Conservation (phyloP, 495 filamentous ascomycete species). For the Articulospora tetracladia region DNA sequence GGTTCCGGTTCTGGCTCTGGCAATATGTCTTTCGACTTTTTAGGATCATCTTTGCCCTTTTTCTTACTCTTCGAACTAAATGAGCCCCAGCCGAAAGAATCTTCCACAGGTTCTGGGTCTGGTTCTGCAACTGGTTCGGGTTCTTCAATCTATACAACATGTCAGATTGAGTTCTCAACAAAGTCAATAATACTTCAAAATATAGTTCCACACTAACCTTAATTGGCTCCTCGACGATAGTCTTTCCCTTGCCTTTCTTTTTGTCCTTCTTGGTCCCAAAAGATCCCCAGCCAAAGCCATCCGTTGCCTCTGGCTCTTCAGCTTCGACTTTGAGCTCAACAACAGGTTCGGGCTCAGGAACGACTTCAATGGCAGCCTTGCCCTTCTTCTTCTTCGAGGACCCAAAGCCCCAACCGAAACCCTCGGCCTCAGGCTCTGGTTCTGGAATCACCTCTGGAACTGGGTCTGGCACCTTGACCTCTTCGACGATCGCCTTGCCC, state of each 20-base stretch:
- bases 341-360: conserved; percentile 29
- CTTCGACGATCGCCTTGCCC: background rate
- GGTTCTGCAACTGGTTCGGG: conserved; percentile 9
- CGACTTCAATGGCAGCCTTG: background rate
- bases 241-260: conserved; percentile 25
- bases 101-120: conserved; percentile 20
- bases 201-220: conserved; percentile 20
- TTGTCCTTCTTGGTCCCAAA: conserved; percentile 19
- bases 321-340: conserved; percentile 24
- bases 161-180: background rate
- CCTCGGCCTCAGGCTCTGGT: conserved; percentile 7
- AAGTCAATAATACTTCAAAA: conserved; percentile 18
- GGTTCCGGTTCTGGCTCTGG: conserved; percentile 24
- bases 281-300: conserved; percentile 29
- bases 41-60: conserved; percentile 8
- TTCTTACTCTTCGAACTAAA: conserved; percentile 28
- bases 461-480: conserved; percentile 7
- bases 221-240: conserved; percentile 22
- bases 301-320: conserved; percentile 2
- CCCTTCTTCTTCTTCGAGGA: conserved; percentile 35
- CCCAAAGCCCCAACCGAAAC: conserved; percentile 23
- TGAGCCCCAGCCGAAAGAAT: conserved; percentile 32
- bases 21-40: conserved; percentile 30
- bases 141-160: background rate
- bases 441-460: conserved; percentile 25